Conservation (phyloP, 176 grass and related monocot genomes). For the bread wheat (Triticum aestivum) region IWGSC_CS_RefSeq_v2.1 NC_057813.1:577086289-577086788, state of each 20-base stretch:
- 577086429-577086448: not conserved
- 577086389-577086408: too few species aligned
- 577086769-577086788: slow-evolving; percentile 3
- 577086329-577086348: not conserved
- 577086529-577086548: not conserved
- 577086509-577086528: not conserved
- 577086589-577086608: not conserved
- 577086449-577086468: not conserved
- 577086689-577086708: slow-evolving; percentile 41
- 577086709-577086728: not conserved
- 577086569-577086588: not conserved
- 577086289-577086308: not conserved
- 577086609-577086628: slow-evolving; percentile 13
- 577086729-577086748: not conserved
- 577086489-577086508: not conserved
- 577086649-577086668: not conserved
- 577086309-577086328: not conserved
- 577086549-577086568: slow-evolving; percentile 13
- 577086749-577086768: not conserved
- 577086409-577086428: not conserved
- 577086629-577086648: too few species aligned
- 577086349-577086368: not conserved
- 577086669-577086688: not conserved
- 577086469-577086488: too few species aligned
- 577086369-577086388: too few species aligned